Percentiles rank a stretch among this genome's conserved stretches.
phyloP scores from a whole-genome alignment of 163 green algal species.

The Volvox carteri region DNA sequence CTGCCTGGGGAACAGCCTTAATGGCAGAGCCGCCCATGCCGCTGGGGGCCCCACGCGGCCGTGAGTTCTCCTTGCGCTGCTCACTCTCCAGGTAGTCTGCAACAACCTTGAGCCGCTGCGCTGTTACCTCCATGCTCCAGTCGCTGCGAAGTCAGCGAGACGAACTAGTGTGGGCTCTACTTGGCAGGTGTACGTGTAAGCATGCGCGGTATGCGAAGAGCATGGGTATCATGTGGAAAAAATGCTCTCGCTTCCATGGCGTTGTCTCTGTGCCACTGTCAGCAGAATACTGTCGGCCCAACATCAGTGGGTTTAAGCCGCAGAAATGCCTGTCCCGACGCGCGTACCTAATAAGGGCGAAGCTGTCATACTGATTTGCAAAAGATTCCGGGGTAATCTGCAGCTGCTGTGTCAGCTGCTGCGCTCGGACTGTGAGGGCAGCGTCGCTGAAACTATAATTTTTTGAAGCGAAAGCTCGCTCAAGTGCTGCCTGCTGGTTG shows the following conservation, averaged over 20 bases:
- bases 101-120: slow-evolving; percentile 8
- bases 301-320: background rate
- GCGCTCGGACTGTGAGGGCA: background rate
- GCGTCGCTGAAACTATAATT: slow-evolving; percentile 50
- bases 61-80: slow-evolving; percentile 46
- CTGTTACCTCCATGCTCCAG: slow-evolving; percentile 35
- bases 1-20: slow-evolving; percentile 12
- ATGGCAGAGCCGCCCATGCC: background rate
- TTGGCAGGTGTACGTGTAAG: too few relatives aligned
- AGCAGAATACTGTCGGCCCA: too few relatives aligned
- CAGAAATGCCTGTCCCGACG: background rate
- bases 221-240: too few relatives aligned
- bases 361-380: slow-evolving; percentile 54
- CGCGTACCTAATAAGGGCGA: slow-evolving; percentile 14
- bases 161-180: too few relatives aligned
- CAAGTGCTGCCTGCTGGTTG: slow-evolving; percentile 3
- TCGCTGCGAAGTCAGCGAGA: slow-evolving; percentile 11
- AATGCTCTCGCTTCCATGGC: too few relatives aligned
- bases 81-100: slow-evolving; percentile 39
- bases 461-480: slow-evolving; percentile 43
- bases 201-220: too few relatives aligned
- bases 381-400: slow-evolving; percentile 34
- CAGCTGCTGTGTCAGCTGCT: slow-evolving; percentile 53
- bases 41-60: background rate
- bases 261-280: too few relatives aligned